A percentile compares a stretch with the other conserved stretches of the same genome.
Conservation (phyloP, 1,284 basidiomycete species). For the Leccinum subspadiceum region DNA sequence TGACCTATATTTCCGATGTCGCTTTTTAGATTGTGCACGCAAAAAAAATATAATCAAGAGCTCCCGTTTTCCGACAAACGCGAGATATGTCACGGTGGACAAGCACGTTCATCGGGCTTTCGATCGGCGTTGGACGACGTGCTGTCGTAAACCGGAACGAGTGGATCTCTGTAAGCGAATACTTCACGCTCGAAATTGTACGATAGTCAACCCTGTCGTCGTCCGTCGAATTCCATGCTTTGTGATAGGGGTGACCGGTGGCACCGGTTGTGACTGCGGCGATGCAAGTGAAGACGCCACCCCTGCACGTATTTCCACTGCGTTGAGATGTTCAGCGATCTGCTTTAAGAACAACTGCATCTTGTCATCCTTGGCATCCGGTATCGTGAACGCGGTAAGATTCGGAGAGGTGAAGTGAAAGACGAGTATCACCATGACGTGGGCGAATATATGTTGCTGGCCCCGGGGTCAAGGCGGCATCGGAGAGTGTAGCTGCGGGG, state of each 20-base stretch:
- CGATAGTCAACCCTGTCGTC: conserved; percentile 7
- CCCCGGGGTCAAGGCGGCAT: conserved; percentile 27
- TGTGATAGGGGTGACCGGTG: conserved; percentile 20
- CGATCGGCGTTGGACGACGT: conserved; percentile 4
- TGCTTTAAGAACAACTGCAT: conserved; percentile 81
- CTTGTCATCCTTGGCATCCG: conserved; percentile 50
- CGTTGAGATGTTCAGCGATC: conserved; percentile 76
- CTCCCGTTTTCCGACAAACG: no score
- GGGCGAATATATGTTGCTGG: conserved; percentile 18
- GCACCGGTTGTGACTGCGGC: conserved; percentile 18
- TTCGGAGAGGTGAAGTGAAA: conserved; percentile 32
- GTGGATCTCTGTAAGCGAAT: conserved; percentile 8
- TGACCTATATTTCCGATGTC: no score
- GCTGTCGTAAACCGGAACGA: conserved; percentile 8
- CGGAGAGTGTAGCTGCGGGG: conserved; percentile 28
- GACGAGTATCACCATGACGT: conserved; percentile 29
- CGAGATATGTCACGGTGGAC: no score
- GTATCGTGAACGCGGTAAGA: conserved; percentile 39
- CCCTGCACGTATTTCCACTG: conserved; percentile 52
- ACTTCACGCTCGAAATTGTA: conserved; percentile 6
- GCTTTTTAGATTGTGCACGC: no score
- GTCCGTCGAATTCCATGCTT: conserved; percentile 20
- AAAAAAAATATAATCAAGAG: no score
- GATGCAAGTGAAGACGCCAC: conserved; percentile 19
- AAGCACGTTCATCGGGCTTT: no score